Conservation (phyloP, 1,284 basidiomycete genomes). For the Rhodotorula sp. region DNA sequence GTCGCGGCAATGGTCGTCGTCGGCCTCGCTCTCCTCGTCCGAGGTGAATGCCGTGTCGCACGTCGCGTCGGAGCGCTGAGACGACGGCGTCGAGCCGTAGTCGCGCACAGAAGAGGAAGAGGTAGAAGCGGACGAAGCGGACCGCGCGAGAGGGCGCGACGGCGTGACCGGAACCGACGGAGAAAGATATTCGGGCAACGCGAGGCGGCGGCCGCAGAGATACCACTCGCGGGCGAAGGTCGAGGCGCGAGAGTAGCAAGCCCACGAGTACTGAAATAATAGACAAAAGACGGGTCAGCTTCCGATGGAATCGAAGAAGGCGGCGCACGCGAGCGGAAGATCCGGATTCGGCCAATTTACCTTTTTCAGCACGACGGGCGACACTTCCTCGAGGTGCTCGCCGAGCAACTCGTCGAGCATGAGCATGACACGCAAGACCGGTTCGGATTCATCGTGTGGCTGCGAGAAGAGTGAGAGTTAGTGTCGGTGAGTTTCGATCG, state of each 20-base stretch:
- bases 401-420: slow-evolving; percentile 80
- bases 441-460: slow-evolving; percentile 66
- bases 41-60: slow-evolving; percentile 32
- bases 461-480: slow-evolving; percentile 30
- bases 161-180: slow-evolving; percentile 42
- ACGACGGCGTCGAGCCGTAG: slow-evolving; percentile 20
- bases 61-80: slow-evolving; percentile 16
- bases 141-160: slow-evolving; percentile 12
- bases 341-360: slow-evolving; percentile 5
- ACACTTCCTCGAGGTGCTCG: slow-evolving; percentile 81
- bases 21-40: slow-evolving; percentile 26
- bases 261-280: slow-evolving; percentile 70
- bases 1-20: slow-evolving; percentile 14
- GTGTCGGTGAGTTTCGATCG: background rate
- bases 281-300: background rate
- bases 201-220: slow-evolving; percentile 54
- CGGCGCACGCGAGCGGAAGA: background rate
- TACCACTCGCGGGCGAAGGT: slow-evolving; percentile 90
- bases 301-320: too few relatives aligned
- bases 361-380: slow-evolving; percentile 91
- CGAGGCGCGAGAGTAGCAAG: slow-evolving; percentile 90
- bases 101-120: slow-evolving; percentile 19
- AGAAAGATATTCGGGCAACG: slow-evolving; percentile 38
- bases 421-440: slow-evolving; percentile 64
- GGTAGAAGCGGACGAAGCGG: slow-evolving; percentile 24